These are phyloP conservation scores for Xylaria sp. DNA, from an alignment of 2,329 filamentous ascomycete genomes.

Conservation along the genomic window DNA sequence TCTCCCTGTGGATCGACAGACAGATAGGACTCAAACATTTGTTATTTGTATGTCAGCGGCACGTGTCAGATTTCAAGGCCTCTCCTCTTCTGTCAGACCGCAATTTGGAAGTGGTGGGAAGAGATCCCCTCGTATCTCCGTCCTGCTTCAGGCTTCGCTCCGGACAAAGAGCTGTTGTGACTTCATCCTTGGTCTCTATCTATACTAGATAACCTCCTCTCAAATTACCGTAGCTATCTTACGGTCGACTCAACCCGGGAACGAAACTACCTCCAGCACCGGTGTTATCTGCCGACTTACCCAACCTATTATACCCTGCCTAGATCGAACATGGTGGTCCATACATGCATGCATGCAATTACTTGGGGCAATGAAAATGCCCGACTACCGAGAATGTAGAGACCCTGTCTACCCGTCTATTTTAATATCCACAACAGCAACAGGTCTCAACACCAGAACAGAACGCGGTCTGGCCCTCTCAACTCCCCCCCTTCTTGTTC, in stretches of 20 bases:
- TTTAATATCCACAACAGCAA: slow-evolving; percentile 8
- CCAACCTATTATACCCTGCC: background rate
- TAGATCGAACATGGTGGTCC: background rate
- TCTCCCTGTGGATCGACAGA: background rate
- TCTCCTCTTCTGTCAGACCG: slow-evolving; percentile 21
- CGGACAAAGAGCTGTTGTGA: background rate
- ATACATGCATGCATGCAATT: background rate
- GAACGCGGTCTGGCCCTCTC: slow-evolving; percentile 21
- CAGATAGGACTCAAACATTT: background rate
- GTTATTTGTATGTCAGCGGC: slow-evolving; percentile 10
- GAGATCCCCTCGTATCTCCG: slow-evolving; percentile 4
- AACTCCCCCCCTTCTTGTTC: background rate
- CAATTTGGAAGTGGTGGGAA: slow-evolving; percentile 14
- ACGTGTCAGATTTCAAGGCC: slow-evolving; percentile 18
- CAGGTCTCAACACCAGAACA: slow-evolving; percentile 10
- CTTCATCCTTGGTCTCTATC: background rate
- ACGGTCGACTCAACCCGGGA: background rate
- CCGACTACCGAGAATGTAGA: slow-evolving; percentile 24
- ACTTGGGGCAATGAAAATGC: background rate
- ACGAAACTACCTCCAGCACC: background rate
- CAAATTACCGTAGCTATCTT: background rate
- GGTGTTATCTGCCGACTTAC: background rate
- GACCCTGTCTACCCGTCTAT: slow-evolving; percentile 15
- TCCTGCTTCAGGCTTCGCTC: background rate
- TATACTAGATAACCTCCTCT: background rate